A percentile compares a stretch with the other conserved stretches of the same genome.
These are phyloP conservation scores for Juncus effusus DNA, from an alignment of 176 grass and related monocot genomes.

Conservation along the genomic window DNA sequence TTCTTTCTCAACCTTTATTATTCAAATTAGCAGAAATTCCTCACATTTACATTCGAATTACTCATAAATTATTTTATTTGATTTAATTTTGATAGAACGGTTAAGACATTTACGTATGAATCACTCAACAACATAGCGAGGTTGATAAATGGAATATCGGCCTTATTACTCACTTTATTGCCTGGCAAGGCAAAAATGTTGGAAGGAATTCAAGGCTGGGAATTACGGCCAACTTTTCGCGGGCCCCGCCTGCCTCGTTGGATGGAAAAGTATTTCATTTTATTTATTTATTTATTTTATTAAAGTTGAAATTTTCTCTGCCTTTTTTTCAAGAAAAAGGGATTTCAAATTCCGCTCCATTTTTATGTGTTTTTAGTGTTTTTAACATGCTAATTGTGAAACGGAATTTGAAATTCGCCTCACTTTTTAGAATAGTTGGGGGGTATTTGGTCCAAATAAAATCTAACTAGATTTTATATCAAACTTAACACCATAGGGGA, in stretches of 20 bases:
- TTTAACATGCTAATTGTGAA: too few relatives aligned
- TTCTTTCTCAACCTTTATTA: conserved; percentile 10
- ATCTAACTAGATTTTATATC: too few relatives aligned
- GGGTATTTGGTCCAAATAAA: too few relatives aligned
- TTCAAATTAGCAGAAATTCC: background rate
- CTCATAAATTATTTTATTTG: background rate
- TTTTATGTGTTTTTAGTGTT: too few relatives aligned
- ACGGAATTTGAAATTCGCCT: too few relatives aligned
- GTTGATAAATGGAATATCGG: conserved; percentile 93
- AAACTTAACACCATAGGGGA: too few relatives aligned
- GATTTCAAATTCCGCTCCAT: too few relatives aligned
- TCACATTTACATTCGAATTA: conserved; percentile 8
- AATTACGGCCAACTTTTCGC: conserved; percentile 73
- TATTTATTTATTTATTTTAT: background rate
- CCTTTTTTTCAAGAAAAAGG: too few relatives aligned
- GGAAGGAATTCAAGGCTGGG: conserved; percentile 87
- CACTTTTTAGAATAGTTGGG: too few relatives aligned
- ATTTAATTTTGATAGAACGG: conserved; percentile 48
- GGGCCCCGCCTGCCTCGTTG: conserved; percentile 88
- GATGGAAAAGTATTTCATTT: conserved; percentile 81
- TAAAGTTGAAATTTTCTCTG: too few relatives aligned
- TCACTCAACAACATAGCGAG: conserved; percentile 89
- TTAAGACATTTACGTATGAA: conserved; percentile 98
- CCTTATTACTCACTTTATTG: conserved; percentile 63
- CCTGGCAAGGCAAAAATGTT: conserved; percentile 88